phyloP scores from a whole-genome alignment of 164 flowering plant species.

The Liriodendron chinense region DNA sequence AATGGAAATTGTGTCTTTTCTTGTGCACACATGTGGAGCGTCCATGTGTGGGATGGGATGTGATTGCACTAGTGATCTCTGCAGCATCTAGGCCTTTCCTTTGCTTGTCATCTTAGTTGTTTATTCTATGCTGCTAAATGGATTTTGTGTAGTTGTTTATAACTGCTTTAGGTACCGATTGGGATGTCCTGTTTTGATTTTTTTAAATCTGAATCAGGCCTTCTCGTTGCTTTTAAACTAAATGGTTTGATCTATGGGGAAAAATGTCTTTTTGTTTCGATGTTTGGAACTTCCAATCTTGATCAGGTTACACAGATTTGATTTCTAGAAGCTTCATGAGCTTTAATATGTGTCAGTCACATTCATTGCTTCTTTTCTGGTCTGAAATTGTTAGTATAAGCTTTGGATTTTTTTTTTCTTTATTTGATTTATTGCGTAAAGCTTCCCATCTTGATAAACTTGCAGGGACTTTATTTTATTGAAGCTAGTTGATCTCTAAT shows the following conservation, averaged over 20 bases:
- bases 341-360: not conserved
- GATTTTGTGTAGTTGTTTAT: no score
- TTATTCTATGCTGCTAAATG: no score
- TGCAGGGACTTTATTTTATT: not conserved
- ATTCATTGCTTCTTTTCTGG: not conserved
- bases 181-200: not conserved
- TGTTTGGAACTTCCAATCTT: not conserved
- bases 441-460: not conserved
- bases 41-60: no score
- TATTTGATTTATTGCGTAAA: not conserved
- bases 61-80: no score
- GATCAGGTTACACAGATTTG: not conserved
- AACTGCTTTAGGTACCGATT: no score
- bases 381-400: not conserved
- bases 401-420: not conserved
- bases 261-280: not conserved
- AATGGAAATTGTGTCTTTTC: no score
- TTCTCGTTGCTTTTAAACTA: not conserved
- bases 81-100: no score
- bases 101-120: no score
- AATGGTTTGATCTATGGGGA: not conserved
- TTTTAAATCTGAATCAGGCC: not conserved
- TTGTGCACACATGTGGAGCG: no score
- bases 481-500: not conserved
- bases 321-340: not conserved